These are phyloP conservation scores for Parachlorella kessleri DNA, from an alignment of 139 green algal species.

Conservation along the genomic window DNA sequence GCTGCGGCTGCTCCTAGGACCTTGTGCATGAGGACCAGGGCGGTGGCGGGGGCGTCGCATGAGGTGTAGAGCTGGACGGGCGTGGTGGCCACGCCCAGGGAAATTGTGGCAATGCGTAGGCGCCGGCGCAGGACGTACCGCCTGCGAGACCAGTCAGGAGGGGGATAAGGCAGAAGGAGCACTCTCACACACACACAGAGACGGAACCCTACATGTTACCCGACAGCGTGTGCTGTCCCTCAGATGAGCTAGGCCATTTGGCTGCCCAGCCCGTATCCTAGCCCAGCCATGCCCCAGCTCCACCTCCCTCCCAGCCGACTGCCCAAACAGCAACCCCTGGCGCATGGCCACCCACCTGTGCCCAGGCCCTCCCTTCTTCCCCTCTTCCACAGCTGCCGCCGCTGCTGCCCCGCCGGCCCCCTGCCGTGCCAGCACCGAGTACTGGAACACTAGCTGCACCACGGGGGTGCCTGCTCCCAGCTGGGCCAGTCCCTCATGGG, in stretches of 20 bases:
- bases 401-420: neutral
- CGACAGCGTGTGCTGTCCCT: too few relatives aligned
- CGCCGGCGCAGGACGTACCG: slow-evolving; percentile 62
- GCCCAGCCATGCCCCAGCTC: neutral
- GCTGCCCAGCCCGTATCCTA: neutral
- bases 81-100: slow-evolving; percentile 38
- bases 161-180: neutral
- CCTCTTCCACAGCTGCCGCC: neutral
- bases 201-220: too few relatives aligned
- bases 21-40: slow-evolving; percentile 82
- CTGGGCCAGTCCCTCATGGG: slow-evolving; percentile 36
- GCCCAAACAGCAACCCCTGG: too few relatives aligned
- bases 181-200: neutral
- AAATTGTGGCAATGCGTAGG: slow-evolving; percentile 53
- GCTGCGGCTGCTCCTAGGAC: slow-evolving; percentile 44
- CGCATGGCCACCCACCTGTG: neutral
- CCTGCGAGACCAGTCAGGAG: neutral
- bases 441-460: slow-evolving; percentile 87
- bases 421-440: slow-evolving; percentile 39
- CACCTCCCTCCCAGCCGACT: neutral
- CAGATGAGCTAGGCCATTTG: neutral
- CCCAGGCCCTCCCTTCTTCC: neutral
- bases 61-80: slow-evolving; percentile 60
- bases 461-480: slow-evolving; percentile 4
- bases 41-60: slow-evolving; percentile 62